These are phyloP conservation scores for Penicillium chermesinum DNA, from an alignment of 495 filamentous ascomycete species.

Conservation along the genomic window DNA sequence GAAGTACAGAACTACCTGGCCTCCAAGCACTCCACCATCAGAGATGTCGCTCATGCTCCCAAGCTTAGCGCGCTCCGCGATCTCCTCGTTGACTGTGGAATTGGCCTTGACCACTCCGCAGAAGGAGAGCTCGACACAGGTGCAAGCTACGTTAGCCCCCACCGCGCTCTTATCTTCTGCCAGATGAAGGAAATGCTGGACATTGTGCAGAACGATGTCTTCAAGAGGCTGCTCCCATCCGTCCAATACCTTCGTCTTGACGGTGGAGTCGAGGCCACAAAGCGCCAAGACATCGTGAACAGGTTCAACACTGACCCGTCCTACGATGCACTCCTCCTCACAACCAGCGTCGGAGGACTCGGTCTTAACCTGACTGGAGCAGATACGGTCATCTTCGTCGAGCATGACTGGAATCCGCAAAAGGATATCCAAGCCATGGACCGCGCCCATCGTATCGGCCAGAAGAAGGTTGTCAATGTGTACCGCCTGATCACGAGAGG, in stretches of 20 bases:
- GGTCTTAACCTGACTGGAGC: constrained; percentile 95
- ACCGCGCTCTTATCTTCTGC: constrained; percentile 94
- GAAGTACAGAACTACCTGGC: constrained; percentile 71
- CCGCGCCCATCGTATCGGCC: constrained; percentile 93
- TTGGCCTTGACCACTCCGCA: constrained; percentile 59
- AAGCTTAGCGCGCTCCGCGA: constrained; percentile 88
- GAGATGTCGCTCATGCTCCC: constrained; percentile 83
- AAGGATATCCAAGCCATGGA: constrained; percentile 99
- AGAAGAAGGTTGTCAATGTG: constrained; percentile 99
- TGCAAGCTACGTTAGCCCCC: constrained; percentile 80
- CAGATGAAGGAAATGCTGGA: constrained; percentile 99
- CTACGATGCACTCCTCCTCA: constrained; percentile 87
- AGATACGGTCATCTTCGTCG: constrained; percentile 98
- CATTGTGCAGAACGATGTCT: constrained; percentile 89
- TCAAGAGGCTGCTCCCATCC: constrained; percentile 77
- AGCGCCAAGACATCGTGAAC: constrained; percentile 94
- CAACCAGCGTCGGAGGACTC: constrained; percentile 89
- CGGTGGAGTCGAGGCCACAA: constrained; percentile 81
- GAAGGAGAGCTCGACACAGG: constrained; percentile 59
- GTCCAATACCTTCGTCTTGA: constrained; percentile 89
- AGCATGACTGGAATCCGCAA: constrained; percentile 99
- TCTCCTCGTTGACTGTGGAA: constrained; percentile 90
- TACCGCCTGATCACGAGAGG: constrained; percentile 93
- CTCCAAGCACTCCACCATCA: constrained; percentile 64
- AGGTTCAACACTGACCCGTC: constrained; percentile 96